phyloP scores from a whole-genome alignment of 331 rosid genomes.

The Phaseolus coccineus region DNA sequence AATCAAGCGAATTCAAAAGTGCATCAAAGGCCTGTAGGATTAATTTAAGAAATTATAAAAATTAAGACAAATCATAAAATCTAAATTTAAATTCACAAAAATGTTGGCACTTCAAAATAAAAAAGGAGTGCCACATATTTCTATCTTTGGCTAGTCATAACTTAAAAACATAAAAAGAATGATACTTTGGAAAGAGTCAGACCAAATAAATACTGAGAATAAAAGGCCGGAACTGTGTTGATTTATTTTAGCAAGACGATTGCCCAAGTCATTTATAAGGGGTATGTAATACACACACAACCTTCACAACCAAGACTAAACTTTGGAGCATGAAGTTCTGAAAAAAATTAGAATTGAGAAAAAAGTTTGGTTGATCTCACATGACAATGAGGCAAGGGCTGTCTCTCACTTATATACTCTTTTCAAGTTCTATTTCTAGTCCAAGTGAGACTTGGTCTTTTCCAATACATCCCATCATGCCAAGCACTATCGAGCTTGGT shows the following conservation, averaged over 20 bases:
- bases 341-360: constrained; percentile 2
- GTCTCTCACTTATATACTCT: too few species aligned
- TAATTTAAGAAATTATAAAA: constrained; percentile 25
- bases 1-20: constrained; percentile 74
- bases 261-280: neutral
- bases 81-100: constrained; percentile 34
- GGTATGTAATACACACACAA: neutral
- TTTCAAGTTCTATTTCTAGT: too few species aligned
- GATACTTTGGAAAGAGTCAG: constrained; percentile 2
- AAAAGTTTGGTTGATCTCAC: neutral
- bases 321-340: neutral
- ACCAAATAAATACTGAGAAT: too few species aligned
- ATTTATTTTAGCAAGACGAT: constrained; percentile 1
- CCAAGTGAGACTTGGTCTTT: too few species aligned
- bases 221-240: neutral
- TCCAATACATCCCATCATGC: too few species aligned
- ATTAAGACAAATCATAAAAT: neutral
- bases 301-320: neutral
- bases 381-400: too few species aligned
- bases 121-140: neutral
- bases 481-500: too few species aligned
- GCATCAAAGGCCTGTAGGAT: constrained; percentile 72
- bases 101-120: constrained; percentile 2
- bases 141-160: neutral
- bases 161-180: neutral